Conservation (phyloP, 148 eudicot species). For the Cornus suecica region DNA sequence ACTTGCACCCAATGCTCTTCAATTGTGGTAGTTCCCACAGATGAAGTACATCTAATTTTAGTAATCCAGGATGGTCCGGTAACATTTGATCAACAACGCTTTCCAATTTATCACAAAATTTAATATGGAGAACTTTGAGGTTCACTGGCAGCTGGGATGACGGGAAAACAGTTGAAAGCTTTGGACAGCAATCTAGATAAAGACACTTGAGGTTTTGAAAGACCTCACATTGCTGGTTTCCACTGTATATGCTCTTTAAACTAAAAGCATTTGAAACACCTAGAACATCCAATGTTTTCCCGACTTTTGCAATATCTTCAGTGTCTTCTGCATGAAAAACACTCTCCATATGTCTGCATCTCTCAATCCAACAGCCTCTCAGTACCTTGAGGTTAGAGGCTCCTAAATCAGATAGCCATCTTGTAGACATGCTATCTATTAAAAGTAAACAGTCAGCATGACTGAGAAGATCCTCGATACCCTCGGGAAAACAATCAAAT, state of each 20-base stretch:
- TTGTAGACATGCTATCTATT: conserved; percentile 13
- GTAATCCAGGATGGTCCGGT: background rate
- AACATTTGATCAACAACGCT: conserved; percentile 13
- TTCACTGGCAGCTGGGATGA: conserved; percentile 13
- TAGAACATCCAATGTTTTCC: conserved; percentile 14
- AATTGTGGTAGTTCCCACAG: conserved; percentile 26
- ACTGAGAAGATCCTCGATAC: conserved; percentile 13
- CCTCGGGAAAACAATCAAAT: conserved; percentile 15
- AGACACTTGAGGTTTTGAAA: conserved; percentile 25
- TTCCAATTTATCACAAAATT: conserved; percentile 28
- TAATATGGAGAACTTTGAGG: conserved; percentile 27
- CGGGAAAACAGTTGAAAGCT: conserved; percentile 12
- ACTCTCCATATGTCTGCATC: conserved; percentile 24
- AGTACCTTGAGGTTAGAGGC: conserved; percentile 9
- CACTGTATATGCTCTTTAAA: conserved; percentile 15
- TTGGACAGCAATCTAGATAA: conserved; percentile 32
- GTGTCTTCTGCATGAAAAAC: conserved; percentile 9
- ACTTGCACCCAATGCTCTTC: conserved; percentile 16
- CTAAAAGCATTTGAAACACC: conserved; percentile 21
- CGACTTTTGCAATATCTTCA: conserved; percentile 4
- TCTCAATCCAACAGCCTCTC: conserved; percentile 39
- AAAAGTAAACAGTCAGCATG: conserved; percentile 16
- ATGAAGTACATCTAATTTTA: conserved; percentile 13
- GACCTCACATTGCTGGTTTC: background rate
- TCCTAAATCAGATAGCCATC: conserved; percentile 9